A percentile compares a stretch with the other conserved stretches of the same genome.
These are phyloP conservation scores for Rhododendron vialii DNA, from an alignment of 148 eudicot species.

Conservation along the genomic window DNA sequence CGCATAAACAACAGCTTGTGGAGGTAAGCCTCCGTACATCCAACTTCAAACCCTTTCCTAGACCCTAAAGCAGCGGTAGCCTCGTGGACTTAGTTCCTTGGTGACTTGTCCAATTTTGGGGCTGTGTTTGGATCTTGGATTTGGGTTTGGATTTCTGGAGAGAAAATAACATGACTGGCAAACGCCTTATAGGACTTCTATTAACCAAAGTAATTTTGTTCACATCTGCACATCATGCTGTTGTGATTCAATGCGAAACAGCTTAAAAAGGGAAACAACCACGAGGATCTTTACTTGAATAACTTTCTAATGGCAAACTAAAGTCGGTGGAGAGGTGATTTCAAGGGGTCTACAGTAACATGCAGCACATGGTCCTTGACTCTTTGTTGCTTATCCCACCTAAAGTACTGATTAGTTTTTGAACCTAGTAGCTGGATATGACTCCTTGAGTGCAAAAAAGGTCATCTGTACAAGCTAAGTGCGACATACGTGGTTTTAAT, in stretches of 20 bases:
- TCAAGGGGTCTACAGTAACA: neutral
- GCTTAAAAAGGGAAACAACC: neutral
- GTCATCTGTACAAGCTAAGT: neutral
- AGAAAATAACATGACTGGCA: neutral
- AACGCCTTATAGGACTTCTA: neutral
- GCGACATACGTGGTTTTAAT: neutral
- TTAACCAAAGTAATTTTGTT: neutral
- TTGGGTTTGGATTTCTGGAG: neutral
- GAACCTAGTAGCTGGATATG: neutral
- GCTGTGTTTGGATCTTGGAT: neutral
- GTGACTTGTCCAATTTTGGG: neutral
- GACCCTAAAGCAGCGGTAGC: neutral
- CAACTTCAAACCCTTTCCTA: neutral
- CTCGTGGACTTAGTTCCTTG: neutral
- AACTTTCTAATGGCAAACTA: neutral
- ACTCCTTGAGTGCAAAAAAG: neutral
- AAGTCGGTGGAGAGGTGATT: slow-evolving; percentile 2
- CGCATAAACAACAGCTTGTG: neutral
- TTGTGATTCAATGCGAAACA: neutral
- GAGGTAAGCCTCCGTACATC: neutral
- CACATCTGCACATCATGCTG: neutral
- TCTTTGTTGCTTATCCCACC: neutral
- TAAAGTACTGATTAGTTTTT: neutral
- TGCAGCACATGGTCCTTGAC: neutral
- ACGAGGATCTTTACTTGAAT: too few species aligned